phyloP scores from a whole-genome alignment of 179 eudicot genomes.

The Beta macrorhiza region DNA sequence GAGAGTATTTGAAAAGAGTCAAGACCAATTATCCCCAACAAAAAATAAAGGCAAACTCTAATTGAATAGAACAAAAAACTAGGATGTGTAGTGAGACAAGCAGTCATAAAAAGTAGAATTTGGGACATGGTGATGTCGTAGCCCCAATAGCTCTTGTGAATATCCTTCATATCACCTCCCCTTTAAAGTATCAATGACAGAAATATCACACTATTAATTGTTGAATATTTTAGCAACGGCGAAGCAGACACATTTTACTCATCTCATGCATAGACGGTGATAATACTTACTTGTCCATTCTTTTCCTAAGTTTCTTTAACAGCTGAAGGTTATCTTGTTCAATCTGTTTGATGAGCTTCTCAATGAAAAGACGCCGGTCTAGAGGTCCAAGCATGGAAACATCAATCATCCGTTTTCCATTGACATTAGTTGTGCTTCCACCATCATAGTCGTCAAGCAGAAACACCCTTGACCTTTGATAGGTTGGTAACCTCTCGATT shows the following conservation, averaged over 20 bases:
- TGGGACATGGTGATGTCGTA: background rate
- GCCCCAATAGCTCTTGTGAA: background rate
- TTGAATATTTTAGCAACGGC: background rate
- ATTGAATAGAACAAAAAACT: background rate
- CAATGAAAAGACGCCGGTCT: slow-evolving; percentile 62
- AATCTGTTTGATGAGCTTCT: slow-evolving; percentile 67
- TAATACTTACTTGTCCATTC: slow-evolving; percentile 60
- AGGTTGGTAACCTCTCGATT: slow-evolving; percentile 46
- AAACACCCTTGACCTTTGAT: slow-evolving; percentile 48
- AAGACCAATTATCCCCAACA: no score
- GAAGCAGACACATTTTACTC: background rate
- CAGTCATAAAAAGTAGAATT: background rate
- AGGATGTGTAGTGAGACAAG: background rate
- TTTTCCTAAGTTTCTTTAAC: slow-evolving; percentile 55
- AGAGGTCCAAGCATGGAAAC: slow-evolving; percentile 56
- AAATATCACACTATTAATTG: background rate
- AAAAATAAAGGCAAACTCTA: background rate
- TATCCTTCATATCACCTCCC: background rate
- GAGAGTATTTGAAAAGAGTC: no score
- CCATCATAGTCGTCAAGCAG: slow-evolving; percentile 44
- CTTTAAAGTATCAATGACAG: background rate
- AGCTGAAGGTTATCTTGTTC: slow-evolving; percentile 66
- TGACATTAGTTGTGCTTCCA: slow-evolving; percentile 25
- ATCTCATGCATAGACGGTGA: background rate
- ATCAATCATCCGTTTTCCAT: slow-evolving; percentile 57